A percentile compares a stretch with the other conserved stretches of the same genome.
These are phyloP conservation scores for Syzygium oleosum DNA, from an alignment of 345 rosid species.

Conservation along the genomic window DNA sequence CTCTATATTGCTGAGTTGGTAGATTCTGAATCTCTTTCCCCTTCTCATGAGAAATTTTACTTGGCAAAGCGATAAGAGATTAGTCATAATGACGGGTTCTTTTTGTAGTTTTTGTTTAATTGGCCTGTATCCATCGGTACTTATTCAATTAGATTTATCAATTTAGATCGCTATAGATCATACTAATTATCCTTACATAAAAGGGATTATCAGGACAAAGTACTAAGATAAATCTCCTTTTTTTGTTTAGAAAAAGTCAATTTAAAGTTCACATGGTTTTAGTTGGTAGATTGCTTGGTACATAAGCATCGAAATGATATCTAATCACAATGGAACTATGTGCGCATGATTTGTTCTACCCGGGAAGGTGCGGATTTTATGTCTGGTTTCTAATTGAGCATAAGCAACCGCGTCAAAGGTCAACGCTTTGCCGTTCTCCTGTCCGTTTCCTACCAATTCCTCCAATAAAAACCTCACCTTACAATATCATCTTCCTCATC, in stretches of 20 bases:
- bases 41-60: background rate
- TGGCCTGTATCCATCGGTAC: background rate
- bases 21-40: background rate
- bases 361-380: background rate
- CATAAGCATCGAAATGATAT: background rate
- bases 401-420: background rate
- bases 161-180: background rate
- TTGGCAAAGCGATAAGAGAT: background rate
- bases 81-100: background rate
- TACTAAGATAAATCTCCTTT: rapidly evolving
- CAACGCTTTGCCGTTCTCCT: background rate
- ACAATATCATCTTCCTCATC: background rate
- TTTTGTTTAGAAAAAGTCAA: background rate
- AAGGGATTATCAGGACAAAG: background rate
- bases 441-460: background rate
- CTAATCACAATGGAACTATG: background rate
- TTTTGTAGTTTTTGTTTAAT: background rate
- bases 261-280: background rate
- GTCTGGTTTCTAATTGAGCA: background rate
- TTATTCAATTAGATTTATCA: background rate
- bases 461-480: background rate
- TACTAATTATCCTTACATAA: background rate
- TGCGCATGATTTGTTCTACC: background rate
- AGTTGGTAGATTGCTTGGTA: background rate
- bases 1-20: background rate